A percentile compares a stretch with the other conserved stretches of the same genome.
Evolutionary conservation across 768 basidiomycete species (phyloP).

Genomic region (Calvatia gigantea): DNA sequence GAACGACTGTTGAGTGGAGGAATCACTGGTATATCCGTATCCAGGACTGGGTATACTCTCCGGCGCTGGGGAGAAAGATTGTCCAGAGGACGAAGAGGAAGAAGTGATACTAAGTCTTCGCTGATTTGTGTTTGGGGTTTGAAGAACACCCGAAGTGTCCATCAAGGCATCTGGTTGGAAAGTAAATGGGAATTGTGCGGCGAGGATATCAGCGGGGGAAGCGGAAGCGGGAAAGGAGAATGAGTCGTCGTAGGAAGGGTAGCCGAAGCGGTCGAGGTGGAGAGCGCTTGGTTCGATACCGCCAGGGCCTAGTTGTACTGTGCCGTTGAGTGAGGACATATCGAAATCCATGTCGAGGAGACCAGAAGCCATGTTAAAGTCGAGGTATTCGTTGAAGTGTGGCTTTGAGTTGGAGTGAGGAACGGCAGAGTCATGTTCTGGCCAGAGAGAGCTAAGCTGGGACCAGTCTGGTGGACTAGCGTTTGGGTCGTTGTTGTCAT

Average conservation of each 20-base stretch:
- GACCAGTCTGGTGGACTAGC: slow-evolving; percentile 49
- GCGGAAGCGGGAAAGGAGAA: slow-evolving; percentile 17
- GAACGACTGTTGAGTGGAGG: slow-evolving; percentile 18
- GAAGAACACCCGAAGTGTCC: slow-evolving; percentile 22
- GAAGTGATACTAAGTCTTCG: slow-evolving; percentile 54
- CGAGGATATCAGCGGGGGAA: slow-evolving; percentile 22
- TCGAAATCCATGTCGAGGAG: slow-evolving; percentile 50
- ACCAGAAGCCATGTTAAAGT: slow-evolving; percentile 34
- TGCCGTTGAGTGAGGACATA: slow-evolving; percentile 16
- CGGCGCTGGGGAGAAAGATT: slow-evolving; percentile 47
- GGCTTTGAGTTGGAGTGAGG: slow-evolving; percentile 29
- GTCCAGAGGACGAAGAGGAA: slow-evolving; percentile 51
- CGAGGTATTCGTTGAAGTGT: slow-evolving; percentile 38
- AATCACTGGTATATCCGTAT: slow-evolving; percentile 22
- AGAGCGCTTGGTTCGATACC: slow-evolving; percentile 64
- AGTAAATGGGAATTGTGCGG: slow-evolving; percentile 35
- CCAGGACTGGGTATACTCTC: slow-evolving; percentile 31
- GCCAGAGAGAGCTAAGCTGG: slow-evolving; percentile 49
- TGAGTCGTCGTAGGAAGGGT: slow-evolving; percentile 24
- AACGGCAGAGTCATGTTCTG: slow-evolving; percentile 25
- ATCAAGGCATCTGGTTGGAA: slow-evolving; percentile 29
- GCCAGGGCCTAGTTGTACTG: slow-evolving; percentile 36
- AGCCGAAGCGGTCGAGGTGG: slow-evolving; percentile 38
- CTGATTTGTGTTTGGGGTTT: slow-evolving; percentile 25
- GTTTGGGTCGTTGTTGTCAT: slow-evolving; percentile 25